Percentiles rank a stretch among this genome's conserved stretches.
Conservation (phyloP, 1,284 basidiomycete species). For the Cutaneotrichosporon sp. region DNA sequence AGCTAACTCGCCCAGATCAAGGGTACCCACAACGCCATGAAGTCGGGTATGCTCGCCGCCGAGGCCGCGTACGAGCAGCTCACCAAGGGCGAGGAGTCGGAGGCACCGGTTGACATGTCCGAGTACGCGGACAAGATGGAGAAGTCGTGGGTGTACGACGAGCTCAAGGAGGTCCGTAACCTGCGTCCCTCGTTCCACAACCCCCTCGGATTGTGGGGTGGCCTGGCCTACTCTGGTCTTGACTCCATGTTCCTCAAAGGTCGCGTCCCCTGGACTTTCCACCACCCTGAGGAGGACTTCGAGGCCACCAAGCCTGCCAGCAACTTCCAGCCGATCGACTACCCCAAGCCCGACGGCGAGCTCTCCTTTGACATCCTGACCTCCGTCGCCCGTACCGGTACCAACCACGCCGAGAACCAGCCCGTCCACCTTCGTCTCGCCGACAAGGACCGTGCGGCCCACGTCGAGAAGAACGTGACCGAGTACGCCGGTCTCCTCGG, state of each 20-base stretch:
- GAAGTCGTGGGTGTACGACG: constrained; percentile 79
- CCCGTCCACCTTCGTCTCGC: constrained; percentile 78
- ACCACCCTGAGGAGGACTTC: constrained; percentile 65
- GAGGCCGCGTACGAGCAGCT: constrained; percentile 75
- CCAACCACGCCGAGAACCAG: constrained; percentile 96
- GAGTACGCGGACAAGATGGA: constrained; percentile 69
- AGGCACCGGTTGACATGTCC: constrained; percentile 61
- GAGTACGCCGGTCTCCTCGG: constrained; percentile 84
- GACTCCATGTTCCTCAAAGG: constrained; percentile 84
- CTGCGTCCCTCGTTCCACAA: constrained; percentile 88
- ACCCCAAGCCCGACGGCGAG: constrained; percentile 84
- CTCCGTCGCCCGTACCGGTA: constrained; percentile 83
- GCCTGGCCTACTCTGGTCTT: constrained; percentile 82
- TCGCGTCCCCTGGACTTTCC: constrained; percentile 87
- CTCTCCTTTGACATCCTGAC: constrained; percentile 93
- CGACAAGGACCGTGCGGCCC: constrained; percentile 55
- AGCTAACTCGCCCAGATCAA: constrained; percentile 62
- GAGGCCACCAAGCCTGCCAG: constrained; percentile 65
- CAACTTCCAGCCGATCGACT: constrained; percentile 74
- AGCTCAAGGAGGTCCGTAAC: constrained; percentile 89
- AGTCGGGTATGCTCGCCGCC: constrained; percentile 94
- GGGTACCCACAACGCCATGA: constrained; percentile 99
- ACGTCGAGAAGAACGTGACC: constrained; percentile 70
- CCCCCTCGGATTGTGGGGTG: constrained; percentile 77
- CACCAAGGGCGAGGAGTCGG: constrained; percentile 23